Conservation (phyloP, 495 filamentous ascomycete genomes). For the Chaetomidium leptoderma region DNA sequence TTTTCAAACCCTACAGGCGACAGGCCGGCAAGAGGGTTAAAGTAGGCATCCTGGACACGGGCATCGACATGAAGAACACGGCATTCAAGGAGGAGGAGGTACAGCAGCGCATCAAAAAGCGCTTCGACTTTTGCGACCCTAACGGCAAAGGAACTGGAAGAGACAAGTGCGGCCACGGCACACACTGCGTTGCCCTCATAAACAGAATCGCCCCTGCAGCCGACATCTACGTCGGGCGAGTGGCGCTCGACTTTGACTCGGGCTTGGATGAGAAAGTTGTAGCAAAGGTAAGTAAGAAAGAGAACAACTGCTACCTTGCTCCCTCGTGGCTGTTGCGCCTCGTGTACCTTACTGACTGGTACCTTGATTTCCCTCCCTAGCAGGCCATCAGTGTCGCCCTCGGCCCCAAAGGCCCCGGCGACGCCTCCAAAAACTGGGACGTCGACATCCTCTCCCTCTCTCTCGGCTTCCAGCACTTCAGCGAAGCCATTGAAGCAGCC, state of each 20-base stretch:
- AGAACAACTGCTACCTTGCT: neutral
- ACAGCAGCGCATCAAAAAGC: neutral
- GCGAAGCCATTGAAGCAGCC: neutral
- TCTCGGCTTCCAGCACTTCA: neutral
- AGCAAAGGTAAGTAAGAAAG: neutral
- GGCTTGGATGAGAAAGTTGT: neutral
- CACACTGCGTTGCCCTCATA: neutral
- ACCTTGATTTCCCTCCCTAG: neutral
- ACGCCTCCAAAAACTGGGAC: neutral
- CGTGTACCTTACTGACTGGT: neutral
- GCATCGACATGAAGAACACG: neutral
- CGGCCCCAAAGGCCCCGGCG: neutral
- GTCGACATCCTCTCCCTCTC: constrained; percentile 1
- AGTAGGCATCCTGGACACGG: constrained; percentile 1
- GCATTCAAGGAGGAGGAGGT: neutral
- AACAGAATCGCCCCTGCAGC: constrained; percentile 1
- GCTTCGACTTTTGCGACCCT: neutral
- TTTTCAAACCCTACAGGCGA: neutral
- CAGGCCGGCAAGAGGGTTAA: neutral
- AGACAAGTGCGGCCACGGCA: neutral
- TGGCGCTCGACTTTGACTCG: neutral
- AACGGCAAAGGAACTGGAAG: neutral
- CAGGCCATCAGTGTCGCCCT: neutral
- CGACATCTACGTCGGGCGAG: neutral
- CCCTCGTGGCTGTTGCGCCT: neutral